Conservation (phyloP, 192 early-diverging fungal species). For the Coemansia sp. region DNA sequence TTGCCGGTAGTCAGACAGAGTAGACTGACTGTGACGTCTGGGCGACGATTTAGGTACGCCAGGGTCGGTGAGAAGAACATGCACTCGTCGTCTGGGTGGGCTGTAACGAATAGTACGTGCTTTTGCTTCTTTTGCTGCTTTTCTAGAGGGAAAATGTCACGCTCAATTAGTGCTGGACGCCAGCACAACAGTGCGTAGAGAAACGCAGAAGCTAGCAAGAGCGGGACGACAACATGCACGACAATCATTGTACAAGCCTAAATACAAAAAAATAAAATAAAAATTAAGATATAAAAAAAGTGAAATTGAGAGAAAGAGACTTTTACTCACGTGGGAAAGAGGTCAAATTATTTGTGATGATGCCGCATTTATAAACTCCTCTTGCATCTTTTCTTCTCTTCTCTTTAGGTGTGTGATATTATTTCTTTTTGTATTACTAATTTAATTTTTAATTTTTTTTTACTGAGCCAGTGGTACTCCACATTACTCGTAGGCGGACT, state of each 20-base stretch:
- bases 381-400: not conserved
- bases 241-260: conserved; percentile 22
- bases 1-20: conserved; percentile 86
- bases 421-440: conserved; percentile 6
- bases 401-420: not conserved
- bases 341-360: not conserved
- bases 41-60: conserved; percentile 50
- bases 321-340: not conserved
- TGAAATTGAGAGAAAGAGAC: not conserved
- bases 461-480: not conserved
- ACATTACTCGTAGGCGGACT: not conserved
- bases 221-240: conserved; percentile 33
- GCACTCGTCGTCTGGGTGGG: conserved; percentile 98
- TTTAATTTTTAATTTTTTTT: not conserved
- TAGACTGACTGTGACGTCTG: conserved; percentile 63
- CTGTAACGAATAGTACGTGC: conserved; percentile 67
- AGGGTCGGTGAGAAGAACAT: conserved; percentile 95
- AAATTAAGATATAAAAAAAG: not conserved
- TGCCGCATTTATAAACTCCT: not conserved
- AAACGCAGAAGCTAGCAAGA: conserved; percentile 25
- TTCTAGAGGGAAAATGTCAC: conserved; percentile 28
- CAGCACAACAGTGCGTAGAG: conserved; percentile 32
- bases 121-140: conserved; percentile 44
- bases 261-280: not conserved
- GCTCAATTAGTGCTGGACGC: conserved; percentile 33